Percentiles rank a stretch among this genome's conserved stretches.
phyloP scores from a whole-genome alignment of 129 eudicot genomes.

The Tagetes erecta region DNA sequence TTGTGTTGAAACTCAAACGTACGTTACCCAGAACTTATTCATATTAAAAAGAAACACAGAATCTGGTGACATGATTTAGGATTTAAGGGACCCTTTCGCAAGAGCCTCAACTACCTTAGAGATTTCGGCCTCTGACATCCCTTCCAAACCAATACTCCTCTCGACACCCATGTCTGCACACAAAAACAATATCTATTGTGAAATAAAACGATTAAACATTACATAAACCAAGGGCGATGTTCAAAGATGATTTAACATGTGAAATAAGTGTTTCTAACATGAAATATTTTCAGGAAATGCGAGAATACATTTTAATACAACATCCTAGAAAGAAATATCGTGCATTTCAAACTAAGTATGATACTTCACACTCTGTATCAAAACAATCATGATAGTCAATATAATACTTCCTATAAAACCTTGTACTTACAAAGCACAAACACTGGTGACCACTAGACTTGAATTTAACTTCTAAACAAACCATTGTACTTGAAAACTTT shows the following conservation, averaged over 20 bases:
- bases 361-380: not conserved
- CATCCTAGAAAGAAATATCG: not conserved
- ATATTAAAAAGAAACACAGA: not conserved
- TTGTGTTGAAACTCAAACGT: not conserved
- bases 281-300: not conserved
- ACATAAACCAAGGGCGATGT: not conserved
- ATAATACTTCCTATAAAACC: not conserved
- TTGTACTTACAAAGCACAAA: not conserved
- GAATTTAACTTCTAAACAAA: not conserved
- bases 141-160: slow-evolving; percentile 82
- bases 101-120: slow-evolving; percentile 73
- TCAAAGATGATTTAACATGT: no score
- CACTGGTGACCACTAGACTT: not conserved
- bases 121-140: slow-evolving; percentile 75
- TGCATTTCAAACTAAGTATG: not conserved
- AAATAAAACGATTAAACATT: no score
- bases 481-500: not conserved
- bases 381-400: not conserved
- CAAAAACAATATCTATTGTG: not conserved
- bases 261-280: not conserved
- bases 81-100: slow-evolving; percentile 53
- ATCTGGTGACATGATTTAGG: slow-evolving; percentile 28
- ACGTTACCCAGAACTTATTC: slow-evolving; percentile 28
- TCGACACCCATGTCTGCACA: slow-evolving; percentile 82
- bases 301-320: not conserved